These are phyloP conservation scores for Zoysia pacifica DNA, from an alignment of 176 grass and related monocot genomes.

Conservation along the genomic window DNA sequence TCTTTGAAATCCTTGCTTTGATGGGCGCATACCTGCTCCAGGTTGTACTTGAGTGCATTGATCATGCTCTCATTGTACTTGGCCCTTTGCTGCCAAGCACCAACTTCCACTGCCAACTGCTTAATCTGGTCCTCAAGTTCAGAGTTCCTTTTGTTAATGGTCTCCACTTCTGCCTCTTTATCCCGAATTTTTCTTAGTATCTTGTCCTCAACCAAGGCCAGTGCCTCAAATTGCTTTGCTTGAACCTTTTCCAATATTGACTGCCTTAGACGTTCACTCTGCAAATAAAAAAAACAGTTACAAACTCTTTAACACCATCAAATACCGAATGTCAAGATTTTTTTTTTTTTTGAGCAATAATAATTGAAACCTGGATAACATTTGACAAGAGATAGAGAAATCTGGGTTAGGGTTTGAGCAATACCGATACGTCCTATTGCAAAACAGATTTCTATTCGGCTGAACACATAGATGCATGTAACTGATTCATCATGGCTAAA, in stretches of 20 bases:
- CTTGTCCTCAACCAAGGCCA: conserved; percentile 88
- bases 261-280: conserved; percentile 90
- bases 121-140: conserved; percentile 96
- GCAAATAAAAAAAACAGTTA: conserved; percentile 18
- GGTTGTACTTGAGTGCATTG: conserved; percentile 86
- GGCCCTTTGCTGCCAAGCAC: conserved; percentile 90
- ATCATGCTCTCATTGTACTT: conserved; percentile 99
- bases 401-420: no score
- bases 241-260: conserved; percentile 97
- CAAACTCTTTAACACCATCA: conserved; percentile 5
- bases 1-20: conserved; percentile 92
- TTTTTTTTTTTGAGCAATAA: background rate
- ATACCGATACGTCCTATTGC: no score
- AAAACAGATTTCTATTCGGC: no score
- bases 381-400: no score
- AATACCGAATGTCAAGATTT: background rate
- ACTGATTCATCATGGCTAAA: background rate
- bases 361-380: background rate
- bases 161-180: conserved; percentile 84
- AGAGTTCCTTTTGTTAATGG: conserved; percentile 78
- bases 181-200: conserved; percentile 82
- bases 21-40: conserved; percentile 89
- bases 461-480: no score
- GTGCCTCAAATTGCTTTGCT: conserved; percentile 81
- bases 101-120: conserved; percentile 80